A percentile compares a stretch with the other conserved stretches of the same genome.
Evolutionary conservation across 192 early-diverging fungal genomes (phyloP).

Genomic region (Dissophora ornata): DNA sequence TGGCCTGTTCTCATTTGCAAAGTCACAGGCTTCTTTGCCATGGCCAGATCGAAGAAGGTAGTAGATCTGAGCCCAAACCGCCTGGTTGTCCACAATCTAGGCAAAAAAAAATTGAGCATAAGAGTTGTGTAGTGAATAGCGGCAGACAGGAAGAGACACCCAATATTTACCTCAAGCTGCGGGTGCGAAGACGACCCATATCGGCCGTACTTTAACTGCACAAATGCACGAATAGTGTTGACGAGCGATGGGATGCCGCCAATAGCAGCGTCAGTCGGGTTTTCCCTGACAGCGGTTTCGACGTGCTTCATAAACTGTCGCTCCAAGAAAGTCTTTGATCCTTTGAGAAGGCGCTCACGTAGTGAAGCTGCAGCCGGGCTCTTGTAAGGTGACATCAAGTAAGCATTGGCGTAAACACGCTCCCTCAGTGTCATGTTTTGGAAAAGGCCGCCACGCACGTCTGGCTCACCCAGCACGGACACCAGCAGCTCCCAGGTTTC

Average conservation of each 20-base stretch:
- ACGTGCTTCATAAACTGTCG: constrained; percentile 59
- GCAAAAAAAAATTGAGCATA: not conserved
- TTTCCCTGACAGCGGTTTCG: constrained; percentile 64
- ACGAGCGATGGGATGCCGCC: constrained; percentile 86
- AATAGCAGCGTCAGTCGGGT: constrained; percentile 73
- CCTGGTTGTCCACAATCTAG: constrained; percentile 63
- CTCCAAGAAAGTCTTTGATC: constrained; percentile 65
- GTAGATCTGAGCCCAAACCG: constrained; percentile 92
- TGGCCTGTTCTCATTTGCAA: constrained; percentile 67
- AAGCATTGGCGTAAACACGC: constrained; percentile 52
- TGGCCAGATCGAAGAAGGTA: constrained; percentile 84
- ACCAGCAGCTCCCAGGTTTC: constrained; percentile 58
- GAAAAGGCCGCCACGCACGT: constrained; percentile 47
- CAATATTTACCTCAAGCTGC: constrained; percentile 50
- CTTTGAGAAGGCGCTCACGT: constrained; percentile 49
- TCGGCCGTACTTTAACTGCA: constrained; percentile 76
- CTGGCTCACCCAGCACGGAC: constrained; percentile 56
- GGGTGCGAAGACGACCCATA: constrained; percentile 60
- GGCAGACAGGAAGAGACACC: too few relatives aligned
- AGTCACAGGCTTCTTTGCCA: constrained; percentile 73
- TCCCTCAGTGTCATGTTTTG: constrained; percentile 55
- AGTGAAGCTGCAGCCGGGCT: constrained; percentile 34
- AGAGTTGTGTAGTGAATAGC: not conserved
- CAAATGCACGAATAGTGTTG: constrained; percentile 74
- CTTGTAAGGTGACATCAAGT: constrained; percentile 40